Evolutionary conservation across 2,329 filamentous ascomycete genomes (phyloP), one percentile per base, ranked within the genome.

Genomic region (Claviceps purpurea): DNA sequence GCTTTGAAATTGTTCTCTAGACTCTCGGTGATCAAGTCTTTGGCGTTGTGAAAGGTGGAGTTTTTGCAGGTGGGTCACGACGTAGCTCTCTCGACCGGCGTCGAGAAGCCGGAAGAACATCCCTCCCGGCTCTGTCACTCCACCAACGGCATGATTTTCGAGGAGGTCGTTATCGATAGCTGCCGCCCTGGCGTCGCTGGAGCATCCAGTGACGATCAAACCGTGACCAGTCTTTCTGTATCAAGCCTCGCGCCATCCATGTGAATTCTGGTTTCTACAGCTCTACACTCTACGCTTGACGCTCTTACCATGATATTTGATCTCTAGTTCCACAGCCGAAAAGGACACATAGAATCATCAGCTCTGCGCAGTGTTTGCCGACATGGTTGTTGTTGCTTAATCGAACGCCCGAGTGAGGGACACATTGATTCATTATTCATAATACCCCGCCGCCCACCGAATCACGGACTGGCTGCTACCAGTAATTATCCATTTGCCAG

Each of bases 101-200:
- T 24, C 7, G 40, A 42, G 39, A 41, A 34, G 10, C 3, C 48
- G 48, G 48, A 50, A 50, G 44, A 50, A 38, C 18, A 13, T 43
- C 38, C 10, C n/a, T 4, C 20, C 47, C 40, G 40, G 24, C 24
- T 24, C 24, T 24, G 24, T 24, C 24, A 24, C 24, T 24, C 24
- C 18, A 18, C 18, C 18, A 18, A 18, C 18, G 18, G 18, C 18
- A 18, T 1, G 24, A 24, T 24, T 24, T 16, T n/a, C 3, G 5
- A 7, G 24, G 24, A 24, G 24, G 24, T 24, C n/a, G 14, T 49
- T 52, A 52, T 52, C 51, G 51, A 52, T 52, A 52, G 42, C 30
- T 16, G 13, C 34, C 41, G 34, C 39, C 48, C 50, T n/a, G 26
- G 40, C 22, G 22, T 52, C 39, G 38, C 46, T 40, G 39, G 14